Evolutionary conservation across 495 filamentous ascomycete genomes (phyloP), one percentile per base, ranked within the genome.

Genomic region (Hypoxylon intermedium): DNA sequence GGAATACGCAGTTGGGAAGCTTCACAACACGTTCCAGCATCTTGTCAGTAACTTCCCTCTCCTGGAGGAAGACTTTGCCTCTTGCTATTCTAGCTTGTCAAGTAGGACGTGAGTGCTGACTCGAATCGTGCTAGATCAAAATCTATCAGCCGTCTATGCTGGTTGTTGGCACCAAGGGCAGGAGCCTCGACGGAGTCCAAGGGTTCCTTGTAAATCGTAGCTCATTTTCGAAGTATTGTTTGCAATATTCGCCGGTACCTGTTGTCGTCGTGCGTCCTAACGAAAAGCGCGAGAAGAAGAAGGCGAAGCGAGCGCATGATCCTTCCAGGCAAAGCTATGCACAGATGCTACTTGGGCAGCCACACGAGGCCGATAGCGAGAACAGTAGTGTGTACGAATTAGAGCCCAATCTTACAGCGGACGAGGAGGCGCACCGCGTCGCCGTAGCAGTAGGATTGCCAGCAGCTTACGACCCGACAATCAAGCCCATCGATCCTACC

Each of bases 181-280:
- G 92, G 47, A 92, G 87, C 44, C 79, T 97, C 5, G 90, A 90
- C 33, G 92, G 94, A 43, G 83, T 98, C 23, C 92, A 97, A 74
- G 89, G 90, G 40, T 82, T 98, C n/a, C 82, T 97, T 21, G 89
- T 89, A 11, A 79, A 80, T 38, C 78, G 81, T 23, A 94, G 91
- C 60, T 96, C 92, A 0, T 92, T 98, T 51, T 96, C 92, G 21
- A 97, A 97, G 68, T 98, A 96, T 77, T 97, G 94, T 63, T 82
- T 97, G 9, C 93, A 98, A 70, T 90, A 96, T 73, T 96, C 91
- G 6, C 94, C 94, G 0, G 90, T 98, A 15, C 94, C 94, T n/a
- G 93, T 97, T 1, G 91, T 97, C 30, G 95, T 98, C 24, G 94
- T 98, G 31, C 86, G 94, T 1, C 93, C 94, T 42, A 89, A 88